Conservation (phyloP, 1,139 yeast species). For the Blastobotrys indianensis region DNA sequence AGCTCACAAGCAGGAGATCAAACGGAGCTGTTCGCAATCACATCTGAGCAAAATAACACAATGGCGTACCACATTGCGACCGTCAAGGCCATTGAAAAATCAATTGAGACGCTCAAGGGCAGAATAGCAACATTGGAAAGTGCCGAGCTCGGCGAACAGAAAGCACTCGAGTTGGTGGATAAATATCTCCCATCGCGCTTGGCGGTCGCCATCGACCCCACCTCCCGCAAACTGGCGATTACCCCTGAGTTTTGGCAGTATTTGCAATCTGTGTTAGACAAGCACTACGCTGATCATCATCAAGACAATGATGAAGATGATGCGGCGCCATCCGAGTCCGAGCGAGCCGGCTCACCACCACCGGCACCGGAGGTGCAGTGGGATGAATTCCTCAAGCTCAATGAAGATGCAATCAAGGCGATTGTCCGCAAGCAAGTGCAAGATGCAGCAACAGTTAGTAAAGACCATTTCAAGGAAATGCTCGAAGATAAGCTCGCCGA, state of each 20-base stretch:
- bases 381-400: slow-evolving; percentile 12
- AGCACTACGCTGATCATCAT: not conserved
- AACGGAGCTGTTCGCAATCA: slow-evolving; percentile 7
- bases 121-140: slow-evolving; percentile 11
- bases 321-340: not conserved
- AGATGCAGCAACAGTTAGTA: slow-evolving; percentile 11
- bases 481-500: slow-evolving; percentile 8
- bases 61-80: slow-evolving; percentile 10
- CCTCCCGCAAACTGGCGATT: slow-evolving; percentile 10
- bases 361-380: slow-evolving; percentile 9
- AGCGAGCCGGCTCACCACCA: not conserved
- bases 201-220: slow-evolving; percentile 14
- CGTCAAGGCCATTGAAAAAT: slow-evolving; percentile 11
- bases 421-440: slow-evolving; percentile 9
- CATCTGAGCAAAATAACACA: slow-evolving; percentile 9
- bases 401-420: slow-evolving; percentile 11
- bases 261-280: slow-evolving; percentile 6
- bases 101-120: slow-evolving; percentile 6
- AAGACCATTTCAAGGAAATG: slow-evolving; percentile 11
- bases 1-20: slow-evolving; percentile 7
- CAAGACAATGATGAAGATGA: no score
- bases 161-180: slow-evolving; percentile 12
- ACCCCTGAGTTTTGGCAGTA: slow-evolving; percentile 15
- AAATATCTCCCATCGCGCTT: slow-evolving; percentile 12
- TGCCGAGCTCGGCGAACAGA: slow-evolving; percentile 11